Conservation (phyloP, 345 rosid genomes). For the Salix viminalis region DNA sequence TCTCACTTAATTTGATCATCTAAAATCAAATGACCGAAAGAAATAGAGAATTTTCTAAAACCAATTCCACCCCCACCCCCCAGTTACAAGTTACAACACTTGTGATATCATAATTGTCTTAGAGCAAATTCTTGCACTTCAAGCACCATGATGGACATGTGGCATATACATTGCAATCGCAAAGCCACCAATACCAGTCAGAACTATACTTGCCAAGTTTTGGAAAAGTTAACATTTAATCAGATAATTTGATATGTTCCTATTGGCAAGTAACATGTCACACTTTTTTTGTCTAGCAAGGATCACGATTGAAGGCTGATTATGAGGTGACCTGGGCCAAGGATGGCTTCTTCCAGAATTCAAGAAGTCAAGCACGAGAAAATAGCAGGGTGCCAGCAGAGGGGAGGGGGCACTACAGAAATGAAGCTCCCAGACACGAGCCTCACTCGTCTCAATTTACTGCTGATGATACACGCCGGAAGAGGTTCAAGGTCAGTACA, state of each 20-base stretch:
- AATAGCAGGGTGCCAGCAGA: conserved; percentile 28
- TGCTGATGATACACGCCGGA: conserved; percentile 53
- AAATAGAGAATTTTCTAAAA: too few relatives aligned
- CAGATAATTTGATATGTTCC: background rate
- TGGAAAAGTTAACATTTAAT: too few relatives aligned
- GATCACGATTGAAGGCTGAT: conserved; percentile 72
- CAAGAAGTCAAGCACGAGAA: conserved; percentile 44
- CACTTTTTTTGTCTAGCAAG: conserved; percentile 53
- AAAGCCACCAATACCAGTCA: too few relatives aligned
- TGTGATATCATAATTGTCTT: too few relatives aligned
- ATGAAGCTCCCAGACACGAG: conserved; percentile 39
- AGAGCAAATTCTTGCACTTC: too few relatives aligned
- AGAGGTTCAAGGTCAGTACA: conserved; percentile 74
- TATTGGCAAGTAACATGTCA: conserved; percentile 6
- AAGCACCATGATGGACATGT: too few relatives aligned
- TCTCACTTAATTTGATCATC: too few relatives aligned
- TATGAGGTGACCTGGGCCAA: conserved; percentile 80
- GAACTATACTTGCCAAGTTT: too few relatives aligned
- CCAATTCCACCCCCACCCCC: too few relatives aligned
- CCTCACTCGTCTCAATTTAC: conserved; percentile 26
- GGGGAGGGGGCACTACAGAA: conserved; percentile 31
- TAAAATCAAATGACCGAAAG: too few relatives aligned
- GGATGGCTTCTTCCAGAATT: conserved; percentile 59
- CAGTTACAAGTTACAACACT: too few relatives aligned
- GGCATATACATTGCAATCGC: too few relatives aligned